Evolutionary conservation across 805 yeast species (phyloP).

Genomic region (Yarrowia sp.): DNA sequence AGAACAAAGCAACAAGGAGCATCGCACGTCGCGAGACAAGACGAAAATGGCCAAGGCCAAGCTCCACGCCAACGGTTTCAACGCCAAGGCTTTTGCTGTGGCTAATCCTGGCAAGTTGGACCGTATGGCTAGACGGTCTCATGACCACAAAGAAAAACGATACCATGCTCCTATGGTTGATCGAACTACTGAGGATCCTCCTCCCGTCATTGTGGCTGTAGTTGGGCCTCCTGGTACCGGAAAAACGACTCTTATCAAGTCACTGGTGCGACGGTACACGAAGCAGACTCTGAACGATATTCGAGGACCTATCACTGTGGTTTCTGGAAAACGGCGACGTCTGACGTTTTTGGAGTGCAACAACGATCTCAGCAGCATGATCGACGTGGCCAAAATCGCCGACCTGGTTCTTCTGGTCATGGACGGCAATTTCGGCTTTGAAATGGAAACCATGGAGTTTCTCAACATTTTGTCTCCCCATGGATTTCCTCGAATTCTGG

Average conservation of each 20-base stretch:
- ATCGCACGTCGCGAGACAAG: slow-evolving; percentile 55
- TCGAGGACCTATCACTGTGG: slow-evolving; percentile 95
- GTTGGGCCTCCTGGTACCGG: slow-evolving; percentile 99
- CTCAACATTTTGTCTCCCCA: slow-evolving; percentile 94
- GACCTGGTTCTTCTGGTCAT: slow-evolving; percentile 84
- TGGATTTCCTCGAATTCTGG: slow-evolving; percentile 97
- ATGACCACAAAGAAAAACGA: slow-evolving; percentile 75
- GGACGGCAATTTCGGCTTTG: slow-evolving; percentile 97
- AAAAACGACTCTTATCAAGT: slow-evolving; percentile 85
- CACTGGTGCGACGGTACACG: slow-evolving; percentile 80
- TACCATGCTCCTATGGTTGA: slow-evolving; percentile 97
- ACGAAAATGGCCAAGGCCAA: slow-evolving; percentile 74
- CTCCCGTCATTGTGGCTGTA: slow-evolving; percentile 92
- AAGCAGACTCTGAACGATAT: slow-evolving; percentile 82
- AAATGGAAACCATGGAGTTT: slow-evolving; percentile 99
- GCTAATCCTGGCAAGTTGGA: slow-evolving; percentile 83
- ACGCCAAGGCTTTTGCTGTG: slow-evolving; percentile 81
- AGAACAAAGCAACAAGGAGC: slow-evolving; percentile 77
- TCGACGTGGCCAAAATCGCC: slow-evolving; percentile 92
- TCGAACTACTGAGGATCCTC: slow-evolving; percentile 96
- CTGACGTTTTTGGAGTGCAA: slow-evolving; percentile 89
- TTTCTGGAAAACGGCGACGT: slow-evolving; percentile 89
- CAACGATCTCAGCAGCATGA: slow-evolving; percentile 91
- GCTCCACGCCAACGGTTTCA: slow-evolving; percentile 79
- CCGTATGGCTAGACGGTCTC: slow-evolving; percentile 75